A percentile compares a stretch with the other conserved stretches of the same genome.
Evolutionary conservation across 2,329 filamentous ascomycete species (phyloP).

Genomic region (Botryotinia convoluta): DNA sequence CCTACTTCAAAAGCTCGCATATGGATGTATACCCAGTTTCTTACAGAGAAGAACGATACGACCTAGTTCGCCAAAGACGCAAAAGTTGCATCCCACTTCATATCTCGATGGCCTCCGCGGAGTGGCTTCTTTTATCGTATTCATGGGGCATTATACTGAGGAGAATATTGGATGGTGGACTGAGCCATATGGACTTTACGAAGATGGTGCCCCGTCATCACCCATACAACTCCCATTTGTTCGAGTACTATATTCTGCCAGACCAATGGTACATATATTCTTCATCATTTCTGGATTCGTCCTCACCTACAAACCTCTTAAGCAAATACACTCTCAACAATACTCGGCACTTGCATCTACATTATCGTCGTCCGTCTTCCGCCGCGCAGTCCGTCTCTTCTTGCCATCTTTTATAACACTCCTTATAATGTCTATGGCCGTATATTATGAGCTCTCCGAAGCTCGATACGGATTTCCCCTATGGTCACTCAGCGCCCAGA

Average conservation of each 20-base stretch:
- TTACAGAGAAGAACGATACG: slow-evolving; percentile 36
- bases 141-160: slow-evolving; percentile 47
- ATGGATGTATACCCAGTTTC: slow-evolving; percentile 38
- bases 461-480: slow-evolving; percentile 43
- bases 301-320: slow-evolving; percentile 46
- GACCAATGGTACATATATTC: slow-evolving; percentile 51
- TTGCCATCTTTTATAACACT: slow-evolving; percentile 46
- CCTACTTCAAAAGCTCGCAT: slow-evolving; percentile 29
- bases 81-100: slow-evolving; percentile 39
- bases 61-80: slow-evolving; percentile 29
- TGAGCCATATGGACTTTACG: slow-evolving; percentile 37
- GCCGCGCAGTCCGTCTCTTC: slow-evolving; percentile 48
- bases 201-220: slow-evolving; percentile 39
- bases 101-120: slow-evolving; percentile 52
- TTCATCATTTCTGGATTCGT: slow-evolving; percentile 52
- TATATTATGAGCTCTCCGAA: slow-evolving; percentile 47
- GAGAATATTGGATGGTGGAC: slow-evolving; percentile 43
- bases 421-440: slow-evolving; percentile 44
- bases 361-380: slow-evolving; percentile 48
- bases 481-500: slow-evolving; percentile 41
- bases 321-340: slow-evolving; percentile 43
- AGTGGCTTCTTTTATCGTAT: slow-evolving; percentile 48
- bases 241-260: slow-evolving; percentile 45
- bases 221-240: slow-evolving; percentile 47
- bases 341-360: slow-evolving; percentile 41